Base-by-base conservation (phyloP, 2,329 filamentous ascomycete genomes). In the Paracoccidioides brasiliensis region DNA sequence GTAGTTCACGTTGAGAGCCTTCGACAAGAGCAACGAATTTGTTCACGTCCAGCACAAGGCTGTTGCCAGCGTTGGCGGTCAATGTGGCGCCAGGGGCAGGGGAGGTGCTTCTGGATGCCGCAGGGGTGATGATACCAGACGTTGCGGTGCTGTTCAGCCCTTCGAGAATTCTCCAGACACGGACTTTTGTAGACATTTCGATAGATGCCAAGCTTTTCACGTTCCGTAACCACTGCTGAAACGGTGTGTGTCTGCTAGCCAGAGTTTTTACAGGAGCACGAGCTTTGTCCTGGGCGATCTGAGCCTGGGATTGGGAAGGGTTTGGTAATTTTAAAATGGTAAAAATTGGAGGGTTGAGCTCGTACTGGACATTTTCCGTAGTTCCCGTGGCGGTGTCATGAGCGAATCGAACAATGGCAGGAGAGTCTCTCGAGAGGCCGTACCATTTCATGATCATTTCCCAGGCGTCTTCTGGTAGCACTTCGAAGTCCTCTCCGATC, bases 291-390 rank as follows among this genome's bases (percentile, higher is more conserved):
- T 84, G 83, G 55, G 85, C 71, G 1, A 77, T 72, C 63, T 84
- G 79, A 1, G 80, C 78, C 60, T 77, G 83, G 53, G 77, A 72
- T 15, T 78, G 74, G 2, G 80, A 80, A 7, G 71, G 68, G 62
- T 76, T 77, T 67, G 83, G 84, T 1, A 97, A 76, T 61, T 91
- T 89, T 66, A 95, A 83, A 58, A 97, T 77, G 1, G 84, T 88
- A 68, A 96, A 88, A 45, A 95, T 78, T 0, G 88, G 89, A 4
- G 90, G 93, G 64, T 90, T 82, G 43, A 89, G 76, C 71, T 97
- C 93, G 68, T 86, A 95, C 63, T 86, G 76, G 49, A 95, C 73
- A 60, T 95, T 88, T 42, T 81, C 74, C n/a, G 72, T 65, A 2
- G 77, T 78, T 43, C 80, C 74, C 6, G 83, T 79, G 35, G 64